Base-by-base conservation (phyloP, 2,329 filamentous ascomycete species). In the Colletotrichum higginsianum region DNA sequence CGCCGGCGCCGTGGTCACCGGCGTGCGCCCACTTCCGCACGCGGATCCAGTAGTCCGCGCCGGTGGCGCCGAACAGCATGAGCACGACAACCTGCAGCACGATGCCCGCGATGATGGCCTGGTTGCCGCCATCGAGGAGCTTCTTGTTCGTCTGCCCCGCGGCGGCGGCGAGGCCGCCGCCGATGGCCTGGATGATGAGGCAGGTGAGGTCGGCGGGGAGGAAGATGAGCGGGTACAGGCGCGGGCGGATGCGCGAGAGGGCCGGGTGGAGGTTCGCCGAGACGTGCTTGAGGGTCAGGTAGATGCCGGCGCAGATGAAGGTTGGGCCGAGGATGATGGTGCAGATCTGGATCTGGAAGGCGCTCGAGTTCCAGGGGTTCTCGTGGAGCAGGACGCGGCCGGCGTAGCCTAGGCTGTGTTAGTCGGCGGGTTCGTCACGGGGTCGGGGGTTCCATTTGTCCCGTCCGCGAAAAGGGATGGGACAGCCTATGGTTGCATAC, bases 201-300 rank as follows among this genome's bases (percentile, higher is more conserved):
- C 87, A 90, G 61, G 86, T 86, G 23, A 90, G 80, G 78, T 91
- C 89, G 78, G 86, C 86, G 64, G 87, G 86, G n/a, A 90, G 85
- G 80, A 90, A 90, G 80, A 90, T 80, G 76, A 85, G 83, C 4
- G 88, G 88, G 78, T 88, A 90, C 75, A 84, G 82, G n/a, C 78
- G 80, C 21, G 88, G 85, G 4, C 82, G 82, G 67, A 90, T 76
- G 73, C 86, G 85, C n/a, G 87, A 89, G 64, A 88, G 81, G 47
- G 75, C 53, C 11, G 87, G 84, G 79, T 82, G 83, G 72, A 89
- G 82, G 57, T 84, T 79, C 44, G 88, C 80, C 69, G 86, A 84
- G 74, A 89, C 79, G 82, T 91, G 89, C 79, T 90, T 90, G 71
- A 92, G 86, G 4, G 88, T 90, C 35, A 92, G 86, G 82, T 92